Evolutionary conservation across 306 rosid genomes (phyloP).

Genomic region (Cyamopsis tetragonoloba): DNA sequence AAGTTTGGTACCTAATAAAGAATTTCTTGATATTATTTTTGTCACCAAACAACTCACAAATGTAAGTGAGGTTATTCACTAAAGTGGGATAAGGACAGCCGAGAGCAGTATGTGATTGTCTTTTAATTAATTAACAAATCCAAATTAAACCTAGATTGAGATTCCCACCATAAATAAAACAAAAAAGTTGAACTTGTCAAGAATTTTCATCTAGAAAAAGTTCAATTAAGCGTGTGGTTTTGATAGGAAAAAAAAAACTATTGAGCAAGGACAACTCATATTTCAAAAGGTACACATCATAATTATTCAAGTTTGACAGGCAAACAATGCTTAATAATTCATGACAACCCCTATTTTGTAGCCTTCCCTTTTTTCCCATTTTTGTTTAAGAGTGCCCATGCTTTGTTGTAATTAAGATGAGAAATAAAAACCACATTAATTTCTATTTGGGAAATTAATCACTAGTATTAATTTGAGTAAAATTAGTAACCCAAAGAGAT

Average conservation of each 20-base stretch:
- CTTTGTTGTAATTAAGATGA: slow-evolving; percentile 20
- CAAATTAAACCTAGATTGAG: slow-evolving; percentile 18
- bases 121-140: slow-evolving; percentile 21
- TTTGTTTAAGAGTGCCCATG: slow-evolving; percentile 26
- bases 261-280: slow-evolving; percentile 31
- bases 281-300: slow-evolving; percentile 33
- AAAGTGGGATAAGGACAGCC: slow-evolving; percentile 26
- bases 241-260: neutral
- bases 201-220: slow-evolving; percentile 20
- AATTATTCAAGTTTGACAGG: slow-evolving; percentile 47
- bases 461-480: neutral
- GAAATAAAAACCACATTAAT: slow-evolving; percentile 36
- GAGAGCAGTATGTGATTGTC: slow-evolving; percentile 23
- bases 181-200: slow-evolving; percentile 16
- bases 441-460: slow-evolving; percentile 13
- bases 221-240: slow-evolving; percentile 32
- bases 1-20: neutral
- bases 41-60: slow-evolving; percentile 9
- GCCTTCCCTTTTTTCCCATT: slow-evolving; percentile 30
- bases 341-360: slow-evolving; percentile 35
- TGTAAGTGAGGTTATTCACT: slow-evolving; percentile 19
- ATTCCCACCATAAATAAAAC: slow-evolving; percentile 19
- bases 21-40: slow-evolving; percentile 9
- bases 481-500: neutral
- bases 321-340: slow-evolving; percentile 33